Conservation (phyloP, 2,329 filamentous ascomycete genomes). For the Gaeumannomyces sp. region DNA sequence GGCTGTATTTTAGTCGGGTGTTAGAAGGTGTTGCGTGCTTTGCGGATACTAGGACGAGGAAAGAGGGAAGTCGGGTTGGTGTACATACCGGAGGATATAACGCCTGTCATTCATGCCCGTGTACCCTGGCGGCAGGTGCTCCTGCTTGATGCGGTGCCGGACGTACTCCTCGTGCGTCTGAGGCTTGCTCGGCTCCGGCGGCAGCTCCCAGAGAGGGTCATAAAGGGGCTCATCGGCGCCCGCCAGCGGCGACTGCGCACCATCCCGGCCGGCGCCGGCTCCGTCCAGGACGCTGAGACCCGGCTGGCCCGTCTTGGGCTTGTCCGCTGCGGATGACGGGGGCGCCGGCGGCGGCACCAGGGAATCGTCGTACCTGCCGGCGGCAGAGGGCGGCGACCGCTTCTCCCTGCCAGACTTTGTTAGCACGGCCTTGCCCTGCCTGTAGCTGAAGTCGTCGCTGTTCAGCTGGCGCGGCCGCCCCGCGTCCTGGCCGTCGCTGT, state of each 20-base stretch:
- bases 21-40: not conserved
- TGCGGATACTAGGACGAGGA: not conserved
- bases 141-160: slow-evolving; percentile 33
- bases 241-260: not conserved
- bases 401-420: not conserved
- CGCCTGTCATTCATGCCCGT: slow-evolving; percentile 34
- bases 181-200: slow-evolving; percentile 32
- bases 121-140: slow-evolving; percentile 46
- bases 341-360: no score
- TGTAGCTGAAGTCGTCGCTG: slow-evolving; percentile 8
- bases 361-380: no score
- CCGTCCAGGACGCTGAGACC: slow-evolving; percentile 7
- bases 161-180: slow-evolving; percentile 50
- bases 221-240: not conserved
- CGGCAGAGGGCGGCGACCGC: not conserved
- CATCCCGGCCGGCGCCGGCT: not conserved
- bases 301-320: slow-evolving; percentile 1
- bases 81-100: slow-evolving; percentile 57
- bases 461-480: not conserved
- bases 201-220: slow-evolving; percentile 13
- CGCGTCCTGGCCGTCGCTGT: not conserved
- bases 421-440: slow-evolving; percentile 3
- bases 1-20: slow-evolving; percentile 36
- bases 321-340: not conserved
- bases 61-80: slow-evolving; percentile 22